Conservation (phyloP, 1,284 basidiomycete species). For the Melanopsichium pennsylvanicum region DNA sequence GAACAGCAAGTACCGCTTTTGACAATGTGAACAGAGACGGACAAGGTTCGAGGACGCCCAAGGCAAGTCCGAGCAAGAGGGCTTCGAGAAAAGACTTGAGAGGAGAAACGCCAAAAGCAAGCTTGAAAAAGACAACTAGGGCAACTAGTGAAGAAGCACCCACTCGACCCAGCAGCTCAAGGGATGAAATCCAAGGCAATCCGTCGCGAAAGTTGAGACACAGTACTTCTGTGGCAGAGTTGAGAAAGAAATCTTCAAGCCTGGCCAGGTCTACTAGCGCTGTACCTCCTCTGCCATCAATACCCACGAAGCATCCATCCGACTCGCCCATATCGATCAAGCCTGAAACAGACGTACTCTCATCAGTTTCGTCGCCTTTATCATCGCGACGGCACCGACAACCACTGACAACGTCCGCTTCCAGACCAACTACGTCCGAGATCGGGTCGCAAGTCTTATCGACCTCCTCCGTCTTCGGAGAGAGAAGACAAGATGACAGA, state of each 20-base stretch:
- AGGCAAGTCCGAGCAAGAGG: constrained; percentile 15
- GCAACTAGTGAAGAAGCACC: constrained; percentile 40
- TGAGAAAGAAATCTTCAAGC: constrained; percentile 14
- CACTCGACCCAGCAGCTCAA: not conserved
- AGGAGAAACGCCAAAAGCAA: constrained; percentile 18
- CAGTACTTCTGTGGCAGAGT: constrained; percentile 22
- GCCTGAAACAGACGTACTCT: not conserved
- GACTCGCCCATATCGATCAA: constrained; percentile 4
- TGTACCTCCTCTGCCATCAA: constrained; percentile 7
- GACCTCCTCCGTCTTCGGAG: no score
- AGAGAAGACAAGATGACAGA: no score
- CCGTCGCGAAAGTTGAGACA: constrained; percentile 29
- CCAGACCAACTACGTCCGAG: no score
- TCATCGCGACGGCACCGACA: not conserved
- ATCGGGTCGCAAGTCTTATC: no score
- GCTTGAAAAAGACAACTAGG: constrained; percentile 3
- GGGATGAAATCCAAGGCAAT: no score
- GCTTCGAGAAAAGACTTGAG: constrained; percentile 3
- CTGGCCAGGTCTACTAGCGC: constrained; percentile 1
- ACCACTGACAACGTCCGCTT: not conserved
- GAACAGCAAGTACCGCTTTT: no score
- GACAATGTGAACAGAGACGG: no score
- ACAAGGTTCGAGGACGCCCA: constrained; percentile 14
- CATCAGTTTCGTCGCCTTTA: no score
- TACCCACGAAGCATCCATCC: not conserved